Conservation (phyloP, 2,329 filamentous ascomycete species). For the Aspergillus persii region DNA sequence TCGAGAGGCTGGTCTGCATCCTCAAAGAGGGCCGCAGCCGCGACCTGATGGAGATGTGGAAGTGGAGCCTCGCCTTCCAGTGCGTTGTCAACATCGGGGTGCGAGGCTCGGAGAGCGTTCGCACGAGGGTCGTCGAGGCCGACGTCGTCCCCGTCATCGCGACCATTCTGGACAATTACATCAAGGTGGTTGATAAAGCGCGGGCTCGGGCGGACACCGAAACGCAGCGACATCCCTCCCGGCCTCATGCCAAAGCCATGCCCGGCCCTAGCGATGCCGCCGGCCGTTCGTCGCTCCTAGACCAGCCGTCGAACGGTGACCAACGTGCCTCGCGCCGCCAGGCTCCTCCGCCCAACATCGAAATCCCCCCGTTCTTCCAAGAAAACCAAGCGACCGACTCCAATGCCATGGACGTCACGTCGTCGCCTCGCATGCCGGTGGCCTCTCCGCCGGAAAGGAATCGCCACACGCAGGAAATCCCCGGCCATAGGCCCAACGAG, state of each 20-base stretch:
- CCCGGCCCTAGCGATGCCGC: conserved; percentile 28
- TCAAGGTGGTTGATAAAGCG: conserved; percentile 90
- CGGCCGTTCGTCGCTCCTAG: conserved; percentile 36
- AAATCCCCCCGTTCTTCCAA: conserved; percentile 63
- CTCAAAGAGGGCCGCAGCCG: conserved; percentile 95
- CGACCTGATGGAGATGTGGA: conserved; percentile 99
- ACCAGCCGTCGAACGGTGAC: conserved; percentile 54
- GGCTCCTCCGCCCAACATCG: conserved; percentile 78
- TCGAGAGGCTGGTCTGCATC: conserved; percentile 94
- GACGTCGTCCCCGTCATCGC: conserved; percentile 99
- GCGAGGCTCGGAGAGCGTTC: conserved; percentile 86
- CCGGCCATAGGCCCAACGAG: conserved; percentile 48
- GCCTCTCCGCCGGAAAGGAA: conserved; percentile 70
- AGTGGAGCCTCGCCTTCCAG: conserved; percentile 98
- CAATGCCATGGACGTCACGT: conserved; percentile 59
- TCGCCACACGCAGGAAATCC: conserved; percentile 57
- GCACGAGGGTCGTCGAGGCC: conserved; percentile 93
- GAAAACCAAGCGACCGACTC: conserved; percentile 49
- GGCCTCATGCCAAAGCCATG: conserved; percentile 28
- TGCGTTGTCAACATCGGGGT: conserved; percentile 99
- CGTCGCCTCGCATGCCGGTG: conserved; percentile 62
- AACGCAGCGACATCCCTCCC: conserved; percentile 52
- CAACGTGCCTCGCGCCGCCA: conserved; percentile 69
- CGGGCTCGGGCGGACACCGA: conserved; percentile 83
- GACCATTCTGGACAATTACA: conserved; percentile 97